These are phyloP conservation scores for Eucalyptus melliodora DNA, from an alignment of 345 rosid genomes.

Conservation along the genomic window DNA sequence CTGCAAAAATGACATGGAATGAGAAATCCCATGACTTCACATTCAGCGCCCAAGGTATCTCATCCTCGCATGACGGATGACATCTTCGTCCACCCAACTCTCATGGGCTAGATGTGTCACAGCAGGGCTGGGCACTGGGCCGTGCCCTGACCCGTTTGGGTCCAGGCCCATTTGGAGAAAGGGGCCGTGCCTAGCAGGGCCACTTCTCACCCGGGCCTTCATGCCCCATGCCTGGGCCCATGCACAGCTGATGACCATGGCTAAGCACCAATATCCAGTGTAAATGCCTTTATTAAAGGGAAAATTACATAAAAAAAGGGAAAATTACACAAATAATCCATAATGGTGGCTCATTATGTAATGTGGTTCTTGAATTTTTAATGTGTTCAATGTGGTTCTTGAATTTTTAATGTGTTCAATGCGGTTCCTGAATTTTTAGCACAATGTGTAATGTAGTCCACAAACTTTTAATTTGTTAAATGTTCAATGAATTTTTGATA, in stretches of 20 bases:
- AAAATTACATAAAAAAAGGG: not conserved
- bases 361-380: no score
- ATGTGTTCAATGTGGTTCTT: fast-evolving
- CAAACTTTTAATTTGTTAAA: no score
- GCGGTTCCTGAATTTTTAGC: no score
- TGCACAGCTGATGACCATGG: not conserved
- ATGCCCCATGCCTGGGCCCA: not conserved
- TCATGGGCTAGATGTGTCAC: not conserved
- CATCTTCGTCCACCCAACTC: not conserved
- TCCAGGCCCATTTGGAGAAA: not conserved
- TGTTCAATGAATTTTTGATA: no score
- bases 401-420: no score
- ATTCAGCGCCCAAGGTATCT: not conserved
- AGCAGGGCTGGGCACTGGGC: not conserved
- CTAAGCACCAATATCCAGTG: not conserved
- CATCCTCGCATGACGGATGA: not conserved
- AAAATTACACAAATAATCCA: no score
- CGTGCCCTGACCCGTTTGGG: not conserved
- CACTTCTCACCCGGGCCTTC: not conserved
- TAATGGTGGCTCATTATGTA: no score
- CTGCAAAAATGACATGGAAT: not conserved
- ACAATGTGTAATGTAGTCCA: no score
- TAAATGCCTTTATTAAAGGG: not conserved
- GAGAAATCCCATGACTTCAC: not conserved
- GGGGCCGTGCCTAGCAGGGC: not conserved